phyloP scores from a whole-genome alignment of 2,329 filamentous ascomycete genomes.

The Penicillium griseofulvum region DNA sequence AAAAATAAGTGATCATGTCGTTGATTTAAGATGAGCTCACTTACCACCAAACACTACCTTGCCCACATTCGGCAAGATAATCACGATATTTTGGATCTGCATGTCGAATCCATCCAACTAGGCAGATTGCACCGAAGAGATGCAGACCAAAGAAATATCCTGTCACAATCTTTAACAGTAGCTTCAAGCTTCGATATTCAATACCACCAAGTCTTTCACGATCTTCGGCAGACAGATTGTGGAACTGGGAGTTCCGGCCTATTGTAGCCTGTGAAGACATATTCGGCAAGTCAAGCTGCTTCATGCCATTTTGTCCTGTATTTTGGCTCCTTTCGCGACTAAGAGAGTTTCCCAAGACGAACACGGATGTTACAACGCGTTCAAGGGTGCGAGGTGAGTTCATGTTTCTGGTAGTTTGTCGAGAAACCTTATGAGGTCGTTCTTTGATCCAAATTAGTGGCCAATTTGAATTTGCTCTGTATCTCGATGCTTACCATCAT shows the following conservation, averaged over 20 bases:
- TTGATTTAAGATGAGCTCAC: slow-evolving; percentile 13
- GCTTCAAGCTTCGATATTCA: slow-evolving; percentile 52
- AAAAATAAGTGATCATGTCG: not conserved
- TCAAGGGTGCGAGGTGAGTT: slow-evolving; percentile 7
- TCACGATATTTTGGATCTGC: slow-evolving; percentile 43
- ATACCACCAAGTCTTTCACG: slow-evolving; percentile 51
- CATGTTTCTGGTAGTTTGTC: slow-evolving; percentile 4
- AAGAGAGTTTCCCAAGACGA: slow-evolving; percentile 6
- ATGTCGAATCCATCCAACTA: slow-evolving; percentile 50
- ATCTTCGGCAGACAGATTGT: slow-evolving; percentile 43
- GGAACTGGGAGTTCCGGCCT: slow-evolving; percentile 49
- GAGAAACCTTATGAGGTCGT: not conserved
- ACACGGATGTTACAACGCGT: slow-evolving; percentile 10
- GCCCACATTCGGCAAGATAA: slow-evolving; percentile 41
- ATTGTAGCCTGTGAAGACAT: slow-evolving; percentile 47
- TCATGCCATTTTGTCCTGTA: not conserved
- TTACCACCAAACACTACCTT: slow-evolving; percentile 52
- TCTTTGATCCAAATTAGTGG: not conserved
- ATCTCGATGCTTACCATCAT: slow-evolving; percentile 17
- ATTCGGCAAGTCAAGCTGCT: slow-evolving; percentile 33
- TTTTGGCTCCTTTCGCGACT: too few species aligned
- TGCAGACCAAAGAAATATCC: slow-evolving; percentile 50
- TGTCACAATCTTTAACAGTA: slow-evolving; percentile 49
- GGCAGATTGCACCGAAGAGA: slow-evolving; percentile 49
- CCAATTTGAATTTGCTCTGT: not conserved